Base-by-base conservation (phyloP, 2,329 filamentous ascomycete genomes). In the Pestalotiopsis sp. region DNA sequence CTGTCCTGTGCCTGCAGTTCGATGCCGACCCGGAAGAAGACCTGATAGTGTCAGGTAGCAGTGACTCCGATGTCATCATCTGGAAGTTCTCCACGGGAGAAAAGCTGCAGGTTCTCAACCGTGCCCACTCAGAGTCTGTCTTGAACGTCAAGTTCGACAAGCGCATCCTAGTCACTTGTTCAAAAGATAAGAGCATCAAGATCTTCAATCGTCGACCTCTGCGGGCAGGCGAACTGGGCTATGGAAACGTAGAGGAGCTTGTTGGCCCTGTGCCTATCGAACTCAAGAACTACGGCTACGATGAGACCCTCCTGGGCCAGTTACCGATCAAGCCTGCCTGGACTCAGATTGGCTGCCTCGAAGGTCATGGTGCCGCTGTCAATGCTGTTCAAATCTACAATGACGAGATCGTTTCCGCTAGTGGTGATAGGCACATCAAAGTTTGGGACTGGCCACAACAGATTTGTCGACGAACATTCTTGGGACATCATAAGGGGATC, bases 131-230 rank as follows among this genome's bases (percentile, higher is more conserved):
- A 38, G 96, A 99, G 79, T 97, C 95, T 0, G 95, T 99, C 0
- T 84, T 99, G 17, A 98, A 98, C 76, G 90, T 99, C 68, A 90
- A 93, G 70, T 99, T 98, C 73, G 95, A 98, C 77, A 91, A 93
- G 72, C 89, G 93, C 9, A 97, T 97, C 71, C 86, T 99, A 3
- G 94, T 98, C 13, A 99, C 96, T 0, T 98, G 96, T 76, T 98
- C 95, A 63, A 99, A 99, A 79, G 96, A 99, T 80, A 97, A 95
- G 79, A 92, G 92, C 0, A 97, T 99, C 84, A 98, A 98, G 80
- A 91, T 99, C 20, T 99, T 97, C 88, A 98, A 95, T 78, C 90
- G 96, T 4, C 86, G 84, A 20, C 85, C 90, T 20, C 82, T 97
- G n/a, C 82, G 83, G 39, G 83, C 86, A 58, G 88, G 88, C 25